phyloP scores from a whole-genome alignment of 108 stramenopile genomes.

The Pseudonitzschia delicatissima region DNA sequence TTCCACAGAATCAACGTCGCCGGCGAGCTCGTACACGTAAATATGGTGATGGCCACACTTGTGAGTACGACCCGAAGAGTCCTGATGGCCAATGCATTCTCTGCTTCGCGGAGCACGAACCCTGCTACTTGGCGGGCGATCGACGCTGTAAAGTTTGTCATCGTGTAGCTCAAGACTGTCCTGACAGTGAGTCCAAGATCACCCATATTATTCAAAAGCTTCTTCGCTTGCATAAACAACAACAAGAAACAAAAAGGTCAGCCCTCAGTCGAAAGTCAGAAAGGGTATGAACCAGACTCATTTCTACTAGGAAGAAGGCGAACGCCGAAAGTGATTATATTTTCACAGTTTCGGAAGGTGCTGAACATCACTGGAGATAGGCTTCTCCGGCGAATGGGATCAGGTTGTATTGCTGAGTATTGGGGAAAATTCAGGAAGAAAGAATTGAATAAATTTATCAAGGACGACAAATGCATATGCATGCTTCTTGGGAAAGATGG shows the following conservation, averaged over 20 bases:
- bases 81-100: conserved; percentile 61
- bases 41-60: conserved; percentile 59
- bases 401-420: conserved; percentile 73
- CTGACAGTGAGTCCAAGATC: conserved; percentile 68
- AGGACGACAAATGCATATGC: conserved; percentile 58
- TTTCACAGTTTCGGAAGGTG: conserved; percentile 75
- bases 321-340: conserved; percentile 75
- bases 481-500: conserved; percentile 91
- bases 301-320: conserved; percentile 15
- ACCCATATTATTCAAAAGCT: conserved; percentile 61
- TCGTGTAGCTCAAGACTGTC: conserved; percentile 52
- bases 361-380: conserved; percentile 70
- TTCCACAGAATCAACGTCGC: conserved; percentile 14
- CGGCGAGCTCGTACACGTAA: conserved; percentile 29
- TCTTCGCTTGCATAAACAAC: conserved; percentile 11
- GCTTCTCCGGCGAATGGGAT: conserved; percentile 64
- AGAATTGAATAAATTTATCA: conserved; percentile 68
- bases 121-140: conserved; percentile 43
- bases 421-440: conserved; percentile 50
- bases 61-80: conserved; percentile 40
- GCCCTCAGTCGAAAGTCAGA: background rate
- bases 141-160: conserved; percentile 54
- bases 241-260: background rate
- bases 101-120: conserved; percentile 68
- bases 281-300: background rate